phyloP scores from a whole-genome alignment of 108 stramenopile species.

The Hondaea fermentalgiana region DNA sequence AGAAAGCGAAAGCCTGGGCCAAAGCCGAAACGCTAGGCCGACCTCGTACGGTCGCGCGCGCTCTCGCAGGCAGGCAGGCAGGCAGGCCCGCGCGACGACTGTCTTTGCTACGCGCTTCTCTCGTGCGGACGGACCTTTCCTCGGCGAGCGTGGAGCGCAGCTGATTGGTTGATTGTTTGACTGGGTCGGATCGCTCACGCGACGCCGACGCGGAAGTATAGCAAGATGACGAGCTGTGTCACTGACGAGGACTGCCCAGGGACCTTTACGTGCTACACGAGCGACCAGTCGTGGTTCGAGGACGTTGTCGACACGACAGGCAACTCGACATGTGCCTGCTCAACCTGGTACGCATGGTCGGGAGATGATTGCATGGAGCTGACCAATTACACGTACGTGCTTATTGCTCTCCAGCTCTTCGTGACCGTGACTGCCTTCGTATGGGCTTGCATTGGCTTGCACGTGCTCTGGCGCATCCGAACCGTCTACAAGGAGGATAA shows the following conservation, averaged over 20 bases:
- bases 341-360: background rate
- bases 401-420: background rate
- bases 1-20: too few relatives aligned
- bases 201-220: too few relatives aligned
- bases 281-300: background rate
- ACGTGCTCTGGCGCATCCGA: background rate
- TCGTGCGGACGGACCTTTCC: too few relatives aligned
- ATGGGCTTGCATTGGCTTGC: background rate
- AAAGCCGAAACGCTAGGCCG: too few relatives aligned
- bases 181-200: too few relatives aligned
- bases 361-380: background rate
- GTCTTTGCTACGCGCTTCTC: too few relatives aligned
- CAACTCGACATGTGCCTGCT: background rate
- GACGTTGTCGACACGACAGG: background rate
- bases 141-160: too few relatives aligned
- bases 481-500: background rate
- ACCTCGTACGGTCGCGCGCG: too few relatives aligned
- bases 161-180: too few relatives aligned
- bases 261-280: background rate
- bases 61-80: too few relatives aligned
- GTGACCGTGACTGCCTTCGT: background rate
- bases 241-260: background rate
- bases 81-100: too few relatives aligned
- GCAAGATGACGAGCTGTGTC: background rate
- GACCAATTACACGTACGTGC: background rate